These are phyloP conservation scores for Geotrichum citri-aurantii DNA, from an alignment of 1,139 yeast genomes.

Conservation along the genomic window DNA sequence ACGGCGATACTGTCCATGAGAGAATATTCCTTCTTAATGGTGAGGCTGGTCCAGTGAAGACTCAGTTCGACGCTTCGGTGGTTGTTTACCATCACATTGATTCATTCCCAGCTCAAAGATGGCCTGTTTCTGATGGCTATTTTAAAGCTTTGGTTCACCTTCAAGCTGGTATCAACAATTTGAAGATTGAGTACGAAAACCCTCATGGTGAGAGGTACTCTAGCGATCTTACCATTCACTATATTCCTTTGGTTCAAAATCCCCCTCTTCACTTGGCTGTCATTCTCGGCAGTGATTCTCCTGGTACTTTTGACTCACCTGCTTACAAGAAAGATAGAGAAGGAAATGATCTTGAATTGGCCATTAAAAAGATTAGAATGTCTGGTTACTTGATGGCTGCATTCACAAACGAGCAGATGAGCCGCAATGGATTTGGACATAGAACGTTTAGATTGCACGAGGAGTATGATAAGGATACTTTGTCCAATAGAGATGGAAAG, in stretches of 20 bases:
- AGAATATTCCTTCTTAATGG: constrained; percentile 34
- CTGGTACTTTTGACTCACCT: constrained; percentile 69
- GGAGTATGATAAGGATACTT: constrained; percentile 50
- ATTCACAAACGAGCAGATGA: constrained; percentile 88
- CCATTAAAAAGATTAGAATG: constrained; percentile 68
- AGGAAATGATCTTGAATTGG: constrained; percentile 66
- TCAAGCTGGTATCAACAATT: constrained; percentile 49
- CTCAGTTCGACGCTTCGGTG: constrained; percentile 33
- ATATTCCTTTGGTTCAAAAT: constrained; percentile 56
- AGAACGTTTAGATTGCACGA: constrained; percentile 76
- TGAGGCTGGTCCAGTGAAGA: constrained; percentile 29
- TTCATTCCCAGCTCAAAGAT: constrained; percentile 63
- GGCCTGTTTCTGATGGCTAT: constrained; percentile 61
- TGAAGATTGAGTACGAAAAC: constrained; percentile 27
- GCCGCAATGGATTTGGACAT: constrained; percentile 69
- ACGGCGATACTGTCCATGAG: constrained; percentile 30
- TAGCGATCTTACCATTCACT: constrained; percentile 39
- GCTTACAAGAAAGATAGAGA: constrained; percentile 48
- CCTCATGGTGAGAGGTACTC: constrained; percentile 17
- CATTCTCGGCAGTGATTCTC: constrained; percentile 72
- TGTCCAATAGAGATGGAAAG: constrained; percentile 41
- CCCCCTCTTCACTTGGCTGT: constrained; percentile 80
- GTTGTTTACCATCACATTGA: constrained; percentile 43
- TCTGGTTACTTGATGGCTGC: constrained; percentile 93
- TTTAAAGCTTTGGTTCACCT: constrained; percentile 75